Percentiles rank a stretch among this genome's conserved stretches.
These are phyloP conservation scores for Oidiodendron maius DNA, from an alignment of 495 filamentous ascomycete species.

Conservation along the genomic window DNA sequence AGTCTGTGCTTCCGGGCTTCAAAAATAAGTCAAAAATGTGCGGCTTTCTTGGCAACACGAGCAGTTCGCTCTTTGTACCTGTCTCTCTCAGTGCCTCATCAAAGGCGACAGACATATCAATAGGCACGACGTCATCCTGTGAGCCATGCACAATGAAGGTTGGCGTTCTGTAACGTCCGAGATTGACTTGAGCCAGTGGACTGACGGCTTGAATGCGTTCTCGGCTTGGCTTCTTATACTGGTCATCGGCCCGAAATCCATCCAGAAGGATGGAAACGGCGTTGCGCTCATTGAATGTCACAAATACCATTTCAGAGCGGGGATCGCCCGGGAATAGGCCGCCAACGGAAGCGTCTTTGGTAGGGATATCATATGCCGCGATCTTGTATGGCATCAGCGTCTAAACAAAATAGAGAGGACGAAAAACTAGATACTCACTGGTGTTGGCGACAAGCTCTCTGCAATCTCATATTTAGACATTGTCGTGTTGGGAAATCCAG, in stretches of 20 bases:
- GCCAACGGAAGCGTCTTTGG: not conserved
- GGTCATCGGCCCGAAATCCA: not conserved
- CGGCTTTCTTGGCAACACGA: not conserved
- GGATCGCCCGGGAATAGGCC: not conserved
- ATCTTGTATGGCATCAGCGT: too few species aligned
- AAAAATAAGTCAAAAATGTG: not conserved
- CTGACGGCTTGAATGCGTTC: not conserved
- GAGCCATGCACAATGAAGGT: slow-evolving; percentile 5
- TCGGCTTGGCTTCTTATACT: not conserved
- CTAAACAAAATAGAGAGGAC: too few species aligned
- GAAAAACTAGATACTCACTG: not conserved
- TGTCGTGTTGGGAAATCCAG: not conserved
- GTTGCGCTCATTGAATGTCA: not conserved
- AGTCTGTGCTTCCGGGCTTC: not conserved
- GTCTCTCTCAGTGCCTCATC: not conserved
- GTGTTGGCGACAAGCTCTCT: not conserved
- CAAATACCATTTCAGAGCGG: not conserved
- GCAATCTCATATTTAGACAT: not conserved
- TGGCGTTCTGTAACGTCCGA: not conserved
- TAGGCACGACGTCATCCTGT: slow-evolving; percentile 1
- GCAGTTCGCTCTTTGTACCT: not conserved
- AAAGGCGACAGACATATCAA: not conserved
- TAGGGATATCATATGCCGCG: not conserved
- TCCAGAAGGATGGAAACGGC: not conserved
- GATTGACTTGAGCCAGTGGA: not conserved